Conservation (phyloP, 208 protist species). For the Crithidia acanthocephali region DNA sequence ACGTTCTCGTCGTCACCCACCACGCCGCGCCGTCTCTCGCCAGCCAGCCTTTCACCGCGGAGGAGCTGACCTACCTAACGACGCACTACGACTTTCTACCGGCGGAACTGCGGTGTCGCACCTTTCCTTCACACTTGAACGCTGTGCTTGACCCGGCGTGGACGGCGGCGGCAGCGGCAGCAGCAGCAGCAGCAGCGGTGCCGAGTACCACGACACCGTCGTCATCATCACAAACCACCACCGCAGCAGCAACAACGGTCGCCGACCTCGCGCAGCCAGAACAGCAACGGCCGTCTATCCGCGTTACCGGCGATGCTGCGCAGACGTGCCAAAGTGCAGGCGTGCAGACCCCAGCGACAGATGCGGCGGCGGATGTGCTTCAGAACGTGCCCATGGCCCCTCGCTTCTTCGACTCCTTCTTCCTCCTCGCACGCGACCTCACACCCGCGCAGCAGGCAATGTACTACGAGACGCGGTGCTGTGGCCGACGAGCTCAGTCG, state of each 20-base stretch:
- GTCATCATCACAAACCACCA: not conserved
- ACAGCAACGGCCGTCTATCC: conserved; percentile 15
- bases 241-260: conserved; percentile 7
- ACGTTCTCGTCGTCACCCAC: conserved; percentile 72
- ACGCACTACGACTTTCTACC: conserved; percentile 47
- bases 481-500: not conserved
- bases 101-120: conserved; percentile 50
- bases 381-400: conserved; percentile 8
- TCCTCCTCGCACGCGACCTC: conserved; percentile 62
- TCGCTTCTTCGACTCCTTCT: conserved; percentile 62
- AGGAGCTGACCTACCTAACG: conserved; percentile 44
- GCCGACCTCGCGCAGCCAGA: not conserved
- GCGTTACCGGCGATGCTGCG: conserved; percentile 14
- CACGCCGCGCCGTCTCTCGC: conserved; percentile 38
- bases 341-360: not conserved
- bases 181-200: not conserved
- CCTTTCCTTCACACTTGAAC: conserved; percentile 70
- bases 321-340: not conserved
- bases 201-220: not conserved
- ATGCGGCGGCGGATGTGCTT: conserved; percentile 7
- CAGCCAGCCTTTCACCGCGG: conserved; percentile 32
- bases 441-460: conserved; percentile 34
- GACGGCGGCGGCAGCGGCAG: not conserved
- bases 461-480: conserved; percentile 36
- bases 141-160: conserved; percentile 35